A percentile compares a stretch with the other conserved stretches of the same genome.
Evolutionary conservation across 1,284 basidiomycete species (phyloP).

Genomic region (Caloboletus firmus): DNA sequence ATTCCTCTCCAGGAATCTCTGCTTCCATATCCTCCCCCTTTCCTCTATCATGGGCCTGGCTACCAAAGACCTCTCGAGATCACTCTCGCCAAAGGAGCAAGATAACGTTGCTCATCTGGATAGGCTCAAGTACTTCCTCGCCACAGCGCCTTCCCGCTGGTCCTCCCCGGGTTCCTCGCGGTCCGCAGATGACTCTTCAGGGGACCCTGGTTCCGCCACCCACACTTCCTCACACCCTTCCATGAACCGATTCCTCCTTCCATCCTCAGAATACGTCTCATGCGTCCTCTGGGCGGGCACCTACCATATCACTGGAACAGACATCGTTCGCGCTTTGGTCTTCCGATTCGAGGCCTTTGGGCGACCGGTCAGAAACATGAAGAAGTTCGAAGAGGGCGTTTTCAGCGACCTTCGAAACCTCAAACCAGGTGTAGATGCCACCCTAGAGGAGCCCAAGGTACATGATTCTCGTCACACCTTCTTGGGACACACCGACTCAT

Average conservation of each 20-base stretch:
- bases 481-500: conserved; percentile 3
- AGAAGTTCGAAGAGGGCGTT: conserved; percentile 92
- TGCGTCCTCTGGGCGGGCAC: conserved; percentile 89
- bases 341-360: conserved; percentile 91
- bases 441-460: conserved; percentile 91
- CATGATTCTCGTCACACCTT: conserved; percentile 13
- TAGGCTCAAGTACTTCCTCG: conserved; percentile 82
- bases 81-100: conserved; percentile 61
- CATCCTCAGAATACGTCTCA: conserved; percentile 82
- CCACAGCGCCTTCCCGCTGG: conserved; percentile 79
- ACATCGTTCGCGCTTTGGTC: conserved; percentile 83
- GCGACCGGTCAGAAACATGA: conserved; percentile 77
- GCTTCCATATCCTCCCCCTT: conserved; percentile 5
- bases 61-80: conserved; percentile 38
- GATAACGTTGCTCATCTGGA: conserved; percentile 72
- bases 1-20: conserved; percentile 10
- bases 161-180: conserved; percentile 31
- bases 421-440: conserved; percentile 88
- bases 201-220: conserved; percentile 19
- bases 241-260: conserved; percentile 80
- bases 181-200: conserved; percentile 21
- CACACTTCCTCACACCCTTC: conserved; percentile 57
- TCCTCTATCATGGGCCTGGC: conserved; percentile 31
- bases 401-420: conserved; percentile 89
- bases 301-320: conserved; percentile 90